phyloP scores from a whole-genome alignment of 805 yeast genomes.

The Blastobotrys muscicola region DNA sequence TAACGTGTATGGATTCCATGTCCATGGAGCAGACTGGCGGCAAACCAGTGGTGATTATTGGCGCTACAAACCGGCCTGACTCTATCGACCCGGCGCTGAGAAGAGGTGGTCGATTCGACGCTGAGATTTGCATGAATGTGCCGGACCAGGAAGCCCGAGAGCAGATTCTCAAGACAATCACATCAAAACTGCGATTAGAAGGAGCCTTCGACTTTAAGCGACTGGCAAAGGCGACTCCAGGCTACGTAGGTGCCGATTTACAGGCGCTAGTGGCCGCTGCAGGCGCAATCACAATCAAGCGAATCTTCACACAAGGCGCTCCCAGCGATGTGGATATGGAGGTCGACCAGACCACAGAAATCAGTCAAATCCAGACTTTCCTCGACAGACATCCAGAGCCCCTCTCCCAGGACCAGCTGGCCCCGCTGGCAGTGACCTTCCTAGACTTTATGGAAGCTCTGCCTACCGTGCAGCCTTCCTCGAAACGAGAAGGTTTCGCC shows the following conservation, averaged over 20 bases:
- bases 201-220: slow-evolving; percentile 61
- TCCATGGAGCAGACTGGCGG: slow-evolving; percentile 83
- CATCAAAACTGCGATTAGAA: slow-evolving; percentile 52
- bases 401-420: slow-evolving; percentile 63
- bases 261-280: slow-evolving; percentile 92
- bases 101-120: slow-evolving; percentile 93
- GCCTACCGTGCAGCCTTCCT: slow-evolving; percentile 93
- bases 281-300: slow-evolving; percentile 85
- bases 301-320: slow-evolving; percentile 47
- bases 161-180: slow-evolving; percentile 67
- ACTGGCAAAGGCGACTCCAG: slow-evolving; percentile 90
- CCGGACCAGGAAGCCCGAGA: slow-evolving; percentile 80
- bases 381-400: slow-evolving; percentile 69
- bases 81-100: slow-evolving; percentile 88
- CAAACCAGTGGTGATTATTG: slow-evolving; percentile 86
- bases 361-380: slow-evolving; percentile 4
- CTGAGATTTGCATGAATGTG: slow-evolving; percentile 91
- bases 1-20: slow-evolving; percentile 91
- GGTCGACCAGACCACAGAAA: slow-evolving; percentile 13
- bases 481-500: slow-evolving; percentile 97
- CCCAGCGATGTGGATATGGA: slow-evolving; percentile 26
- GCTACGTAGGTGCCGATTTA: slow-evolving; percentile 95
- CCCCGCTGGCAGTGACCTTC: slow-evolving; percentile 62
- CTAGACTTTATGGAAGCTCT: slow-evolving; percentile 77
- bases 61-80: slow-evolving; percentile 96